Evolutionary conservation across 768 basidiomycete genomes (phyloP), one percentile per base, ranked within the genome.

Genomic region (Collybiopsis confluens): DNA sequence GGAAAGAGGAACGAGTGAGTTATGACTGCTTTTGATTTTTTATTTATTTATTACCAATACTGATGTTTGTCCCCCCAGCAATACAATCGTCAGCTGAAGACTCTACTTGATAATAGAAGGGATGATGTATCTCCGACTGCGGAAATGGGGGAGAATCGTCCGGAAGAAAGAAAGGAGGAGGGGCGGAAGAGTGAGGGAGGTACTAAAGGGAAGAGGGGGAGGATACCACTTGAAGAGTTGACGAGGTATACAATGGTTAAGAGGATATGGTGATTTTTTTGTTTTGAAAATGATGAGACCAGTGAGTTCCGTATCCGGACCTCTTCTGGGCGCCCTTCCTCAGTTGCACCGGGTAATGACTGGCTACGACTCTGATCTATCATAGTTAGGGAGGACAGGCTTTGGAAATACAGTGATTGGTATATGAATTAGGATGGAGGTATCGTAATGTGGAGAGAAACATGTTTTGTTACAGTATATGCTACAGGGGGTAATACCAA

Each of bases 181-280:
- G 24, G 51, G 55, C 26, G 58, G 56, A 35, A 59, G 15, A 23
- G 27, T 26, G 46, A 67, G 65, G 58, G 67, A 65, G 59, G 62
- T 62, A n/a, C n/a, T n/a, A 37, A 35, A 21, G 62, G 62, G 13
- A 83, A 80, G 66, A 81, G 75, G 63, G 85, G 80, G 54, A 74
- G 84, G 43, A 77, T 90, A 54, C 81, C 82, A 55, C 68, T 98
- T 46, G 93, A 97, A 65, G 92, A 96, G 63, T 78, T 98, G 45
- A 96, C 92, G 30, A 70, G 94, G 52, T 98, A 90, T 74, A 96
- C 93, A 18, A 98, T 98, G 94, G 88, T 96, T 43, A 96, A 96
- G 65, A 77, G 91, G 49, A 95, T 96, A 42, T 95, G 78, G 78
- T 82, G 73, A n/a, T n/a, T 65, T 37, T n/a, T 37, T n/a, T n/a